Conservation (phyloP, 805 yeast genomes). For the Monosporozyma aquatica region DNA sequence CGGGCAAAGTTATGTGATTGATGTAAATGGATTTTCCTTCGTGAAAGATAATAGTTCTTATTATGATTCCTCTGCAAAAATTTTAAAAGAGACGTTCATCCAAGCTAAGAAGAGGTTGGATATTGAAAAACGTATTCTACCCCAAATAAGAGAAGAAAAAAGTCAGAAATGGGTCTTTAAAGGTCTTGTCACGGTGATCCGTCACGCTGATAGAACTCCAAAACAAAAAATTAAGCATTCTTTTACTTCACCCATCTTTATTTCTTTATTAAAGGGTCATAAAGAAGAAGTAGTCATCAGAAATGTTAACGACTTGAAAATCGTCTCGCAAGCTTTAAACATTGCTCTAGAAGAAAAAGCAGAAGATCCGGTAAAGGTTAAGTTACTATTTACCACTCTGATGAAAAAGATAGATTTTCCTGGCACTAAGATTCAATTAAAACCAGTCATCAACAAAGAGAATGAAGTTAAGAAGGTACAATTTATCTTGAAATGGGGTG, state of each 20-base stretch:
- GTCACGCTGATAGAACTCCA: constrained; percentile 98
- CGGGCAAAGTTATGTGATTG: constrained; percentile 86
- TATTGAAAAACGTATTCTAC: constrained; percentile 31
- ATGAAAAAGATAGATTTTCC: constrained; percentile 85
- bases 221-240: constrained; percentile 96
- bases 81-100: constrained; percentile 64
- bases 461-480: constrained; percentile 89
- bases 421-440: constrained; percentile 92
- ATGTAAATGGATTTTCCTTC: constrained; percentile 95
- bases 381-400: constrained; percentile 69
- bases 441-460: constrained; percentile 66
- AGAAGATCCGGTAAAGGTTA: constrained; percentile 73
- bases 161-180: constrained; percentile 92
- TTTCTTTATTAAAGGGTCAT: constrained; percentile 83
- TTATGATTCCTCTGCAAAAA: constrained; percentile 74
- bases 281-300: constrained; percentile 93
- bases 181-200: constrained; percentile 80
- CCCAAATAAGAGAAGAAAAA: constrained; percentile 33
- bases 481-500: constrained; percentile 96
- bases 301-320: constrained; percentile 74
- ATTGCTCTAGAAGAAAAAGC: constrained; percentile 69
- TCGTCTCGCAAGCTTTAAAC: constrained; percentile 76
- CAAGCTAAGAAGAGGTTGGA: constrained; percentile 47
- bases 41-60: constrained; percentile 85
- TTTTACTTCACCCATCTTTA: constrained; percentile 77